Evolutionary conservation across 1,284 basidiomycete species (phyloP), one percentile per base, ranked within the genome.

Genomic region (Tylopilus sp.): DNA sequence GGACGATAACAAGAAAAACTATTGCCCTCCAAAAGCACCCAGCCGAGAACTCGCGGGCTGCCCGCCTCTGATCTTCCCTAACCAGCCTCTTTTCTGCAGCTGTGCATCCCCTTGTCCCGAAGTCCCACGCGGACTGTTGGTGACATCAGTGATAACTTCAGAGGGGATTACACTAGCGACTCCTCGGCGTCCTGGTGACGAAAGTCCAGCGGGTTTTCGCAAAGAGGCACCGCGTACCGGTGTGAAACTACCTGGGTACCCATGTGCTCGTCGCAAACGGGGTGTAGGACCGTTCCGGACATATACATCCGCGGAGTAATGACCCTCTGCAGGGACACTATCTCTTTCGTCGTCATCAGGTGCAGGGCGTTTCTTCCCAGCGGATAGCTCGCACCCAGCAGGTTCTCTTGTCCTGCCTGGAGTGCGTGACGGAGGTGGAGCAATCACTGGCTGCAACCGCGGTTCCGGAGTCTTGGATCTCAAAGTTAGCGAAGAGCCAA

Each of bases 301-400:
- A 16, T 78, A 81, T 6, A 71, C 61, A 8, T 80, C 84, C 59
- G 83, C 82, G 1, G 74, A 80, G 60, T 66, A 66, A 34, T 56
- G 53, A 7, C 64, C 64, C 36, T 66, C 64, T 12, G 77, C 75
- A 18, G 84, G 81, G 16, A 82, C 65, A 41, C 69, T 61, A 39
- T 72, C 77, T 50, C 75, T 70, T 41, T 86, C 84, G 55, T 84
- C 84, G 57, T 89, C 86, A 48, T 87, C 86, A 3, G 86, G 86
- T 25, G 79, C 80, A 28, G 78, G 75, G 8, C 87, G 77, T 63
- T 88, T 89, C 68, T 81, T 82, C 19, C 84, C 81, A 18, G 64
- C 62, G 0, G 70, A 68, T 11, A 44, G 46, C 31, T 69, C 60
- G 76, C 15, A 75, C 75, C 44, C 70, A 28, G 70, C 61, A 35